Percentiles rank a stretch among this genome's conserved stretches.
Evolutionary conservation across 2,329 filamentous ascomycete genomes (phyloP).

Genomic region (Cucurbitaria berberidis): DNA sequence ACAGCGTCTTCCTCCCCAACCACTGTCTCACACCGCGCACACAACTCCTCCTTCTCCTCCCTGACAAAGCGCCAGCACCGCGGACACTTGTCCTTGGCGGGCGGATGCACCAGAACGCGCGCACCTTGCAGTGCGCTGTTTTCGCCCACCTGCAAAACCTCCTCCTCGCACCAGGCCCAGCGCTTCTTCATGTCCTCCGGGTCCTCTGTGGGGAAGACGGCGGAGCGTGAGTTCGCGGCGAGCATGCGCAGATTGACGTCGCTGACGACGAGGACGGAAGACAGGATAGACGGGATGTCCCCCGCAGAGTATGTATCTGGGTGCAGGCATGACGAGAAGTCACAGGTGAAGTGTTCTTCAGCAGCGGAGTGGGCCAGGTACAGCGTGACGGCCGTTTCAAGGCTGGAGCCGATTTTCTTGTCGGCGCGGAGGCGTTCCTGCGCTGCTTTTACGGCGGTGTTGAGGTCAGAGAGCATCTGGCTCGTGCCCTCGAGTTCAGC

Average conservation of each 20-base stretch:
- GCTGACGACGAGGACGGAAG: conserved; percentile 53
- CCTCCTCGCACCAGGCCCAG: conserved; percentile 20
- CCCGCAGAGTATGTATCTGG: neutral
- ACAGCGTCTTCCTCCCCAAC: conserved; percentile 50
- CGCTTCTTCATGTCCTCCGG: conserved; percentile 10
- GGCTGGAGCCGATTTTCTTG: conserved; percentile 78
- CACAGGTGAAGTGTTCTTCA: neutral
- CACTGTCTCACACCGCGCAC: conserved; percentile 73
- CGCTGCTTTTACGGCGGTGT: conserved; percentile 73
- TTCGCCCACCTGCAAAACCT: conserved; percentile 39
- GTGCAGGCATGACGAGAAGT: conserved; percentile 10
- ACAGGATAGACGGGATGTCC: conserved; percentile 38
- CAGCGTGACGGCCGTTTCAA: conserved; percentile 73
- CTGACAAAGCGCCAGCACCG: conserved; percentile 89
- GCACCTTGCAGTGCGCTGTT: conserved; percentile 21
- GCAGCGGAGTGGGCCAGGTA: neutral
- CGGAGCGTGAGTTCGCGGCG: conserved; percentile 7
- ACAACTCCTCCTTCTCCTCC: conserved; percentile 69
- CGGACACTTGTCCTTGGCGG: conserved; percentile 72
- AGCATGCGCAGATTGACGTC: conserved; percentile 30
- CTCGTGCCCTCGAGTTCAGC: conserved; percentile 35
- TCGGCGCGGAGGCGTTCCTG: conserved; percentile 74
- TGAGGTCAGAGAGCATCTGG: conserved; percentile 55
- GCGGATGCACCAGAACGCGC: conserved; percentile 48
- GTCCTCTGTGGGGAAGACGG: neutral